Percentiles rank a stretch among this genome's conserved stretches.
phyloP scores from a whole-genome alignment of 805 yeast species.

The Wickerhamiella brachini region DNA sequence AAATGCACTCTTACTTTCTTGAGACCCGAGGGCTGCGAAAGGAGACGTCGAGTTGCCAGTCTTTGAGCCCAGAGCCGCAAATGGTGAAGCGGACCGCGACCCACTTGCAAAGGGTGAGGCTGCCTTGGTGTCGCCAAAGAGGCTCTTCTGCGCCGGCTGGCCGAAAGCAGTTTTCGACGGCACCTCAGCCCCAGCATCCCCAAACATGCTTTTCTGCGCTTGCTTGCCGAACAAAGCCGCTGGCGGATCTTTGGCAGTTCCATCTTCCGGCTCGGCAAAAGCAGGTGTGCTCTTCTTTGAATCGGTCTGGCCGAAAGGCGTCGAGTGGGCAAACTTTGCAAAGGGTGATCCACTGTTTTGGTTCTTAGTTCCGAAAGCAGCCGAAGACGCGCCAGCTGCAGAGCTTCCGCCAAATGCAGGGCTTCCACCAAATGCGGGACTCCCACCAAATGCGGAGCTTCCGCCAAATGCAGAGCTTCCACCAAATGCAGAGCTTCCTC shows the following conservation, averaged over 20 bases:
- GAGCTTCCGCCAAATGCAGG: neutral
- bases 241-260: neutral
- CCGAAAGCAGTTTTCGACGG: neutral
- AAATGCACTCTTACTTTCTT: neutral
- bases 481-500: neutral
- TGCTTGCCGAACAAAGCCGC: neutral
- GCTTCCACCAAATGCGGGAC: neutral
- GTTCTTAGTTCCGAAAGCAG: neutral
- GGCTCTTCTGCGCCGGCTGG: neutral
- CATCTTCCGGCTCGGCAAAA: neutral
- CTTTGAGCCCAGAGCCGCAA: neutral
- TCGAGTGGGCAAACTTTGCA: neutral
- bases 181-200: neutral
- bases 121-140: neutral
- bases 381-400: neutral
- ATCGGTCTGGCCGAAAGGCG: neutral
- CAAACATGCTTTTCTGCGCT: neutral
- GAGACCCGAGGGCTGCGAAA: neutral
- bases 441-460: neutral
- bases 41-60: neutral
- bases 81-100: too few species aligned
- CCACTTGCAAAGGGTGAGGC: neutral
- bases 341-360: neutral
- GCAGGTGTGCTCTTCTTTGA: neutral
- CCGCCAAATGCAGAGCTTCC: neutral